These are phyloP conservation scores for Chrysoporthe puriensis DNA, from an alignment of 2,329 filamentous ascomycete species.

Conservation along the genomic window DNA sequence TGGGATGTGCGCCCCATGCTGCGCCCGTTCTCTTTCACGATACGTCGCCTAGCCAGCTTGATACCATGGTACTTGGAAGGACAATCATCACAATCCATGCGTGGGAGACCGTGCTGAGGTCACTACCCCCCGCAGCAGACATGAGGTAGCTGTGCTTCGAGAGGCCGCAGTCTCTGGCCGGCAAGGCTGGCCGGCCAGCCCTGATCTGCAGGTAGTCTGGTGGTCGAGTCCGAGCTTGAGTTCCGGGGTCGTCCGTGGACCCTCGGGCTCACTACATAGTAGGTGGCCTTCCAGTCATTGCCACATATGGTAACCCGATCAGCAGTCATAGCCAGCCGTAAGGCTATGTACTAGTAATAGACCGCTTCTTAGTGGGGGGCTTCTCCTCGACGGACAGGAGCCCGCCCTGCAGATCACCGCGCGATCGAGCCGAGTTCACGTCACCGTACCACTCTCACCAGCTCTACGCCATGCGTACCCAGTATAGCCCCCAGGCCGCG, in stretches of 20 bases:
- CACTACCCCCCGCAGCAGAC: not conserved
- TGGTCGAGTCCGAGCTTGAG: too few species aligned
- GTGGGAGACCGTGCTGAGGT: not conserved
- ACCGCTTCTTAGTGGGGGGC: not conserved
- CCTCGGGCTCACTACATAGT: not conserved
- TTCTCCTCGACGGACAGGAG: not conserved
- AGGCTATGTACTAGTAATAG: not conserved
- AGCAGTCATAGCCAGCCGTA: slow-evolving; percentile 7
- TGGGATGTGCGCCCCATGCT: slow-evolving; percentile 4
- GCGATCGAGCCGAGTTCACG: not conserved
- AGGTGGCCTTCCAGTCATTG: not conserved
- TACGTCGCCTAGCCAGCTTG: not conserved
- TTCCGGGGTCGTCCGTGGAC: not conserved
- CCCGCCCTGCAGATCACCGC: not conserved
- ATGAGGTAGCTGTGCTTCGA: too few species aligned
- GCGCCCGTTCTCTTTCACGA: not conserved
- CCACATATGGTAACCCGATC: slow-evolving; percentile 27
- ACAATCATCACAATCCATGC: not conserved
- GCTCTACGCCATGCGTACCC: not conserved
- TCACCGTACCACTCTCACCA: too few species aligned
- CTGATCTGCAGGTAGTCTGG: not conserved
- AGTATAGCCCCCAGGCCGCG: not conserved
- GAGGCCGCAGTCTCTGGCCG: too few species aligned
- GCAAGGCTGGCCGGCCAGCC: slow-evolving; percentile 10
- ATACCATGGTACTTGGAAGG: not conserved